Percentiles rank a stretch among this genome's conserved stretches.
Conservation (phyloP, 2,329 filamentous ascomycete genomes). For the Fusarium sp. region DNA sequence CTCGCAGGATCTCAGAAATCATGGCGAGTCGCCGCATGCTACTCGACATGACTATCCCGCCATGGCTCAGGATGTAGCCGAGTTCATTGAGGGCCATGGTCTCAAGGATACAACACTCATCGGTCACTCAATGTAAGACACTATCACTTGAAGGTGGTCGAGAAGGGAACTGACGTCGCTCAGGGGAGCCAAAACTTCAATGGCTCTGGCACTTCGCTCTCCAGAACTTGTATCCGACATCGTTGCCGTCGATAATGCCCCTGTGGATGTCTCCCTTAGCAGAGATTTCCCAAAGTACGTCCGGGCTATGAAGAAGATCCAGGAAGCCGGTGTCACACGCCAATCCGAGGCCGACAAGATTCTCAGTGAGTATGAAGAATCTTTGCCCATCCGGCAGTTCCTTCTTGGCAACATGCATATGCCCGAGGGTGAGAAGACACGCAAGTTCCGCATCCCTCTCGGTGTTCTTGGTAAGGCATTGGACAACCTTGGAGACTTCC, state of each 20-base stretch:
- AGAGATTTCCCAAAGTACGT: conserved; percentile 84
- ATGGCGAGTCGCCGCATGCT: conserved; percentile 88
- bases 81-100: conserved; percentile 78
- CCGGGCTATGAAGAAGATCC: conserved; percentile 84
- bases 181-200: conserved; percentile 91
- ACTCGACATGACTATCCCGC: conserved; percentile 79
- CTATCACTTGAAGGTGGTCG: not conserved
- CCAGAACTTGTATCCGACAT: conserved; percentile 76
- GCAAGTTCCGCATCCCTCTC: conserved; percentile 85
- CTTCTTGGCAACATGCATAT: conserved; percentile 86
- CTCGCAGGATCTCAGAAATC: conserved; percentile 85
- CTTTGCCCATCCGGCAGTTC: conserved; percentile 86
- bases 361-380: conserved; percentile 76
- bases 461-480: conserved; percentile 74
- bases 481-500: conserved; percentile 86
- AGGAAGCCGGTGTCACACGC: conserved; percentile 72
- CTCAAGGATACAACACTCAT: conserved; percentile 81
- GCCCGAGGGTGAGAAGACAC: conserved; percentile 59
- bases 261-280: conserved; percentile 80
- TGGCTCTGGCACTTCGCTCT: conserved; percentile 81
- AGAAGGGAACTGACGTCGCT: not conserved
- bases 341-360: conserved; percentile 85
- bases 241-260: conserved; percentile 91
- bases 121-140: conserved; percentile 86
- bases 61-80: conserved; percentile 85